phyloP scores from a whole-genome alignment of 2,329 filamentous ascomycete species.

The Raffaelea ambrosiae region DNA sequence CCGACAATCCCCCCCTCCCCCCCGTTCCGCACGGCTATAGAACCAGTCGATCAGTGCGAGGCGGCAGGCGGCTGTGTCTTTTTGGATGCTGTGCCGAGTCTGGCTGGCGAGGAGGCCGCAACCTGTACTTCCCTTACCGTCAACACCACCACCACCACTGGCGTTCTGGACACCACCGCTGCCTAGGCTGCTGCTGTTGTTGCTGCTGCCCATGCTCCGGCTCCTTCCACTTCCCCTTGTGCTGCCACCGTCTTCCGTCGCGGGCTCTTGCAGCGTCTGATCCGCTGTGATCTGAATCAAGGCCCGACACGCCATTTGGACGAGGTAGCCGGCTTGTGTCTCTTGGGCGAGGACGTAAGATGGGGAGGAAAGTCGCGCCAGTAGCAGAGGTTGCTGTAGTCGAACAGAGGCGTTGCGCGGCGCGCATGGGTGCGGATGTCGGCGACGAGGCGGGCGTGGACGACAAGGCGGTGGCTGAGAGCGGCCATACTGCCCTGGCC shows the following conservation, averaged over 20 bases:
- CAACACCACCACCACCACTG: no score
- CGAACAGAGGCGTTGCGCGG: not conserved
- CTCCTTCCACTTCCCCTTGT: no score
- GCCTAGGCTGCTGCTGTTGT: no score
- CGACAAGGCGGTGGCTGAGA: slow-evolving; percentile 7
- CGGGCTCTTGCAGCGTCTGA: no score
- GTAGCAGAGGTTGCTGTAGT: slow-evolving; percentile 11
- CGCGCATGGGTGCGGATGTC: not conserved
- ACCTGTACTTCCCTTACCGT: not conserved
- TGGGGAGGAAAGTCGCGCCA: slow-evolving; percentile 5
- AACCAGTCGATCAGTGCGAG: slow-evolving; percentile 4
- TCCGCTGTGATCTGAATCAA: slow-evolving; percentile 3
- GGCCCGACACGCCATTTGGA: slow-evolving; percentile 7
- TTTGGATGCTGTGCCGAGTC: slow-evolving; percentile 1
- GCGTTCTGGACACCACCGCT: no score
- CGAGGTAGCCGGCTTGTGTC: not conserved
- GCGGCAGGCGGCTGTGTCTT: slow-evolving; percentile 5
- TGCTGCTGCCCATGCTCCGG: no score
- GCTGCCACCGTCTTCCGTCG: no score
- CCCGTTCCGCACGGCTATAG: slow-evolving; percentile 5
- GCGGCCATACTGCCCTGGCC: slow-evolving; percentile 2
- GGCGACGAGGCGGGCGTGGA: slow-evolving; percentile 8
- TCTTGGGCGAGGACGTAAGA: not conserved
- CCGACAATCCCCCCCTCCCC: not conserved
- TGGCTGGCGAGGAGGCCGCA: not conserved